These are phyloP conservation scores for Passalora sequoiae DNA, from an alignment of 2,329 filamentous ascomycete genomes.

Conservation along the genomic window DNA sequence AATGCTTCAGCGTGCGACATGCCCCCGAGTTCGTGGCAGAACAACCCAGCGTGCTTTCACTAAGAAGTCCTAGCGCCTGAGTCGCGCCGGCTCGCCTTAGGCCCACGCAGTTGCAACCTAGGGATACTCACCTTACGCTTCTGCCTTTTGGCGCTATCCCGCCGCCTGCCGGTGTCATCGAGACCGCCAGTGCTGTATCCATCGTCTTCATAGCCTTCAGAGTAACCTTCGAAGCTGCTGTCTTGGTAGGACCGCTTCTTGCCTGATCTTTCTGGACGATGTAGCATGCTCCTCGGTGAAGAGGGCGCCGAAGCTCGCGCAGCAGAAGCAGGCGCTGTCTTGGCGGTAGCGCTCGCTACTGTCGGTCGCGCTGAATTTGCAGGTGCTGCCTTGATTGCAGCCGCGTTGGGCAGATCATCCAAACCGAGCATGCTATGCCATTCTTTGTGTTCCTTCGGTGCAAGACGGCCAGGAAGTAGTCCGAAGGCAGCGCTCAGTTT, in stretches of 20 bases:
- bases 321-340: constrained; percentile 23
- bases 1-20: background rate
- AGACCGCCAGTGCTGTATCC: constrained; percentile 67
- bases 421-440: constrained; percentile 43
- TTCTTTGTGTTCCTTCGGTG: constrained; percentile 37
- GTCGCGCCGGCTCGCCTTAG: background rate
- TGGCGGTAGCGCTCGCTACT: constrained; percentile 24
- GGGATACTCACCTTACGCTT: constrained; percentile 27
- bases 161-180: constrained; percentile 47
- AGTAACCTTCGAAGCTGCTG: constrained; percentile 68
- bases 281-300: constrained; percentile 41
- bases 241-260: constrained; percentile 76
- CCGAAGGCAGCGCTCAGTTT: constrained; percentile 40
- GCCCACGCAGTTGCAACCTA: background rate
- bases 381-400: constrained; percentile 21
- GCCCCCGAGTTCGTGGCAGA: background rate
- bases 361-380: constrained; percentile 10
- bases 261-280: constrained; percentile 58
- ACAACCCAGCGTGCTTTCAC: background rate
- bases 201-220: constrained; percentile 65
- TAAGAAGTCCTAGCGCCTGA: background rate
- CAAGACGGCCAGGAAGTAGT: constrained; percentile 41
- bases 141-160: constrained; percentile 26
- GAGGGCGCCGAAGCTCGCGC: constrained; percentile 28
- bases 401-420: constrained; percentile 36